Conservation (phyloP, 2,329 filamentous ascomycete species). For the Pseudocercospora fuligena region DNA sequence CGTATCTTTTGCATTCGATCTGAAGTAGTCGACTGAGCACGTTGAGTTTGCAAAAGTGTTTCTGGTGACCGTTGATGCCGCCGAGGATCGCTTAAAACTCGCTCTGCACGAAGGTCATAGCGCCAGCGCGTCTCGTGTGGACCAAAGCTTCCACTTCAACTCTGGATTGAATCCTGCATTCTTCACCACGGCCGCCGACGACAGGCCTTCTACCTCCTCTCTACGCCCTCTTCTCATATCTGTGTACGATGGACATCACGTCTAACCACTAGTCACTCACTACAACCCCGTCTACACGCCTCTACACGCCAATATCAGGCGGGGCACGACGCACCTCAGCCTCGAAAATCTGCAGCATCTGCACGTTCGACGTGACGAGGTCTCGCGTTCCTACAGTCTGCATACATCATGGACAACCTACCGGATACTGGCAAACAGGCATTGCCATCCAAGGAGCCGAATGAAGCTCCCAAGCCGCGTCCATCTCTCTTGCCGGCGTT, state of each 20-base stretch:
- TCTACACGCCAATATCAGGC: conserved; percentile 24
- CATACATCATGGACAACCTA: conserved; percentile 33
- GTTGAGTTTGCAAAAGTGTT: not conserved
- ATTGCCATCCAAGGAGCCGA: conserved; percentile 23
- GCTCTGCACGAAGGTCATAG: conserved; percentile 3
- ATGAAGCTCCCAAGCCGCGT: conserved; percentile 37
- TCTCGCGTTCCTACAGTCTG: conserved; percentile 31
- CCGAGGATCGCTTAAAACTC: conserved; percentile 1
- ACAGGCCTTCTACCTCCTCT: conserved; percentile 3
- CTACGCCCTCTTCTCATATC: conserved; percentile 3
- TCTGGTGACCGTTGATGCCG: conserved; percentile 7
- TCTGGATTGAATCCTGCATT: conserved; percentile 3
- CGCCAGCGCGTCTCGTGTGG: not conserved
- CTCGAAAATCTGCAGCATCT: conserved; percentile 22
- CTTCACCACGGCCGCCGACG: conserved; percentile 2
- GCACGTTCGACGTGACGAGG: conserved; percentile 18
- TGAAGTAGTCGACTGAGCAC: not conserved
- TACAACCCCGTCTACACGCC: conserved; percentile 15
- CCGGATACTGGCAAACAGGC: conserved; percentile 20
- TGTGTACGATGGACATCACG: conserved; percentile 20
- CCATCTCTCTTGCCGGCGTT: conserved; percentile 77
- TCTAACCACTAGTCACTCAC: conserved; percentile 20
- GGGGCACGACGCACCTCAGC: conserved; percentile 20
- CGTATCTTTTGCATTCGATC: not conserved
- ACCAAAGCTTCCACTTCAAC: conserved; percentile 9